Evolutionary conservation across 2,329 filamentous ascomycete genomes (phyloP), one percentile per base, ranked within the genome.

Genomic region (Fusarium globosum): DNA sequence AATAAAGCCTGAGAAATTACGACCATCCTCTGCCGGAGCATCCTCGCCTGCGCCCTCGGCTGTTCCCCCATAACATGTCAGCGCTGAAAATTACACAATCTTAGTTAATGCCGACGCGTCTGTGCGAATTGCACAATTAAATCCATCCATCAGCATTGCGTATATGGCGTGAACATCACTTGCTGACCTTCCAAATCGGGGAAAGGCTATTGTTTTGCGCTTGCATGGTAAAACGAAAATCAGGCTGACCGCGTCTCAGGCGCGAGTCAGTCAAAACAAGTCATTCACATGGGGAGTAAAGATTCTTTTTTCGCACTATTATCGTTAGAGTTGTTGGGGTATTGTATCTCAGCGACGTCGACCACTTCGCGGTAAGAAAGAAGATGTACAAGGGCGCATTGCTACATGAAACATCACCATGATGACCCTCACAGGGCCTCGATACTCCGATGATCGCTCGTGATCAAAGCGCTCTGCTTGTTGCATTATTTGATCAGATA

Each of bases 251-350:
- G n/a, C 14, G 41, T 48, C 28, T 28, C 10, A n/a, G n/a, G 39
- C 7, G 9, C 55, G 30, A 58, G 30, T 58, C 55, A 58, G 55
- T 36, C 7, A 36, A 36, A 58, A 58, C 30, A 46, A 6, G n/a
- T 21, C 28, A 23, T 9, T 1, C 1, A 12, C 12, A 4, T 15
- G 8, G 28, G 13, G 4, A 21, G 16, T 15, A 21, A 3, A 2
- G 13, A 6, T 3, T 1, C 2, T 6, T 26, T 33, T 33, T 33
- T 2, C 30, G 21, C 28, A 20, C 7, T 20, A 5, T 6, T 8
- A 6, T 21, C 20, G 20, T 20, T 12, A 1, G 20, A 1, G 20
- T 21, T 9, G 13, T 21, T 41, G 1, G 7, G 20, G 21, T 41
- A 41, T 21, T 41, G 39, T 14, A 39, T 13, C 13, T 21, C 10